Percentiles rank a stretch among this genome's conserved stretches.
Evolutionary conservation across 225 moss, liverwort and hornwort genomes (phyloP).

Genomic region (Bryoerythrophyllum caledonicum): DNA sequence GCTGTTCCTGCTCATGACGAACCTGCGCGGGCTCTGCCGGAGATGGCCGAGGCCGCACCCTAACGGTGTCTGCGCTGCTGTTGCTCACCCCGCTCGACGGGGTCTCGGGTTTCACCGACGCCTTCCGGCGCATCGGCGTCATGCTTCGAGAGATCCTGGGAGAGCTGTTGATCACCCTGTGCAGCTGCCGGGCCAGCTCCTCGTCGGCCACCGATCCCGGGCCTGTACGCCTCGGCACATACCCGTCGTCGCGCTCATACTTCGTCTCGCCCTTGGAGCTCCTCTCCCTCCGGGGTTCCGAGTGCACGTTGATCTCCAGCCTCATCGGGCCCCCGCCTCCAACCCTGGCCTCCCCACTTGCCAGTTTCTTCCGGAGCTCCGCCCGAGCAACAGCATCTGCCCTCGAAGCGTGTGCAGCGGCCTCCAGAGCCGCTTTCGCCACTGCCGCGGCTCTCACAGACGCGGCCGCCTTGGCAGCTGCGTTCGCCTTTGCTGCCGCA

Average conservation of each 20-base stretch:
- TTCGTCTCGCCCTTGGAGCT: slow-evolving; percentile 52
- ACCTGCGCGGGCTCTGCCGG: slow-evolving; percentile 38
- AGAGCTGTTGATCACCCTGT: slow-evolving; percentile 90
- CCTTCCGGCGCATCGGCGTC: slow-evolving; percentile 67
- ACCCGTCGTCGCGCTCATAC: slow-evolving; percentile 50
- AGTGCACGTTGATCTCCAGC: slow-evolving; percentile 52
- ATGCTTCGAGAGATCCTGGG: slow-evolving; percentile 82
- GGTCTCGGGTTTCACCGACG: slow-evolving; percentile 48
- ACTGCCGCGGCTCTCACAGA: slow-evolving; percentile 84
- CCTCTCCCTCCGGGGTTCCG: slow-evolving; percentile 48
- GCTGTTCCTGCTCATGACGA: slow-evolving; percentile 33
- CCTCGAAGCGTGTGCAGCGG: slow-evolving; percentile 69
- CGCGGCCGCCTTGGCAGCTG: slow-evolving; percentile 72
- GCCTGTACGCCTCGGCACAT: slow-evolving; percentile 27
- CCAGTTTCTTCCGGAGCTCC: slow-evolving; percentile 59
- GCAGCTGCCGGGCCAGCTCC: slow-evolving; percentile 90
- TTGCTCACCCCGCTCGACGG: slow-evolving; percentile 60
- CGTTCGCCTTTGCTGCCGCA: slow-evolving; percentile 71
- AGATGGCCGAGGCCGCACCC: slow-evolving; percentile 56
- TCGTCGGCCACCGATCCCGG: slow-evolving; percentile 70
- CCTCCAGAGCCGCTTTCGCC: slow-evolving; percentile 86
- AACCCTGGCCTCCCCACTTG: slow-evolving; percentile 39
- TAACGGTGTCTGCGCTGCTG: slow-evolving; percentile 58
- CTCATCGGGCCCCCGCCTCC: slow-evolving; percentile 29
- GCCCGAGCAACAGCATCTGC: slow-evolving; percentile 56